Conservation (phyloP, 1,284 basidiomycete genomes). For the Schizophyllum amplum region DNA sequence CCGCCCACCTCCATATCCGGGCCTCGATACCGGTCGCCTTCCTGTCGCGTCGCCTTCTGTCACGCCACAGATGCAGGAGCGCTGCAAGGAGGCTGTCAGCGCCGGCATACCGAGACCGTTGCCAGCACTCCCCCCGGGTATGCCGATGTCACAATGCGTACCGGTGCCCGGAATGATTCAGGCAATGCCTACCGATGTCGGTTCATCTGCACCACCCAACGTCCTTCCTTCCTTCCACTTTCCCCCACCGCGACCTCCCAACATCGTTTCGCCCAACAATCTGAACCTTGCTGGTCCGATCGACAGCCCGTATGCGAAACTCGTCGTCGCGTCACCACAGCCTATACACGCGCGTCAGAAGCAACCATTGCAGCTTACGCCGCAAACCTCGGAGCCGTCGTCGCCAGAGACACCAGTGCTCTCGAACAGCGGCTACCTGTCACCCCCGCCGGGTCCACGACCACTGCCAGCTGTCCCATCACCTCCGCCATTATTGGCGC, state of each 20-base stretch:
- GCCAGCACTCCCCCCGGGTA: background rate
- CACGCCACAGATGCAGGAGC: background rate
- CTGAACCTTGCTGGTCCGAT: background rate
- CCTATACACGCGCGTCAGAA: background rate
- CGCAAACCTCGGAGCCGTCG: background rate
- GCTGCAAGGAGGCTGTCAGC: background rate
- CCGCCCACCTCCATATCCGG: background rate
- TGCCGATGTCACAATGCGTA: background rate
- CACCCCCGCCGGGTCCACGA: background rate
- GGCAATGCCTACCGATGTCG: background rate
- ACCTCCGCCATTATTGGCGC: background rate
- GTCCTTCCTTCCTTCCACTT: too few relatives aligned
- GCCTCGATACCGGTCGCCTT: background rate
- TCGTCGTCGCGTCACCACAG: background rate
- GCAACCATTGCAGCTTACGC: background rate
- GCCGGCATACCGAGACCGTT: background rate
- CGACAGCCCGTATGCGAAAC: background rate
- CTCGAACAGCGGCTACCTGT: background rate
- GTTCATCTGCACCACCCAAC: background rate
- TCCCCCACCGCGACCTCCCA: background rate
- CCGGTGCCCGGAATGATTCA: background rate
- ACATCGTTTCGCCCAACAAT: background rate
- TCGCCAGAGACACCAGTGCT: background rate
- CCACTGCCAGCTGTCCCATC: background rate
- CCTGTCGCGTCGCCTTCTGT: background rate